Evolutionary conservation across 176 grass and related monocot genomes (phyloP).

Genomic region (Carex pumila): DNA sequence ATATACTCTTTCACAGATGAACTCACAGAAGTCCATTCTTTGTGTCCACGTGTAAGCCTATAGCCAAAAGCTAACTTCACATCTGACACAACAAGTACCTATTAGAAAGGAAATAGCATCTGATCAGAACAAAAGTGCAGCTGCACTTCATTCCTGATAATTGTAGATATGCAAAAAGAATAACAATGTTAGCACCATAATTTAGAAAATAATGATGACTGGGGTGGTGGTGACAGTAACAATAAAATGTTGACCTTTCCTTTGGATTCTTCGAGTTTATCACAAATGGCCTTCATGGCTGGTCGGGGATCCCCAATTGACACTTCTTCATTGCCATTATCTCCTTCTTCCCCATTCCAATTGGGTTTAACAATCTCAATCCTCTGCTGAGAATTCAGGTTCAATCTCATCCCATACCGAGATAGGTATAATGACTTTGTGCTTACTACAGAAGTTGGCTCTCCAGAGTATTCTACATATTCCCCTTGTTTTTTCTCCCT

Average conservation of each 20-base stretch:
- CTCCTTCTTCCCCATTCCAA: constrained; percentile 40
- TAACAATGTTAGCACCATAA: neutral
- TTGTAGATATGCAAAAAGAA: neutral
- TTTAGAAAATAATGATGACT: neutral
- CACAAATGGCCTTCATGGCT: constrained; percentile 93
- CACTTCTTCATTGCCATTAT: constrained; percentile 45
- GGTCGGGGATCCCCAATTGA: constrained; percentile 75
- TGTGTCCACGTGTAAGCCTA: constrained; percentile 55
- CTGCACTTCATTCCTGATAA: neutral
- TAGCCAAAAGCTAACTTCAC: constrained; percentile 83
- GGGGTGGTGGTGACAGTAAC: neutral
- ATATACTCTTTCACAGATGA: constrained; percentile 16
- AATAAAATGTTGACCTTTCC: constrained; percentile 42
- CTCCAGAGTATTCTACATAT: constrained; percentile 38
- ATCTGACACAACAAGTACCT: constrained; percentile 88
- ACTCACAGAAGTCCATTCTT: constrained; percentile 92
- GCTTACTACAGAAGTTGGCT: constrained; percentile 55
- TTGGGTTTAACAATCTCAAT: constrained; percentile 82
- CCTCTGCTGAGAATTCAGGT: constrained; percentile 85
- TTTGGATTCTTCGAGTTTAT: constrained; percentile 78
- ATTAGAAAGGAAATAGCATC: constrained; percentile 22
- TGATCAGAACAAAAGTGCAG: constrained; percentile 24
- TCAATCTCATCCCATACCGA: constrained; percentile 74
- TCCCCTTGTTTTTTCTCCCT: constrained; percentile 59
- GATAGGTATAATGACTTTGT: constrained; percentile 76